Evolutionary conservation across 345 rosid genomes (phyloP), one percentile per base, ranked within the genome.

Genomic region (Triadica sebifera): DNA sequence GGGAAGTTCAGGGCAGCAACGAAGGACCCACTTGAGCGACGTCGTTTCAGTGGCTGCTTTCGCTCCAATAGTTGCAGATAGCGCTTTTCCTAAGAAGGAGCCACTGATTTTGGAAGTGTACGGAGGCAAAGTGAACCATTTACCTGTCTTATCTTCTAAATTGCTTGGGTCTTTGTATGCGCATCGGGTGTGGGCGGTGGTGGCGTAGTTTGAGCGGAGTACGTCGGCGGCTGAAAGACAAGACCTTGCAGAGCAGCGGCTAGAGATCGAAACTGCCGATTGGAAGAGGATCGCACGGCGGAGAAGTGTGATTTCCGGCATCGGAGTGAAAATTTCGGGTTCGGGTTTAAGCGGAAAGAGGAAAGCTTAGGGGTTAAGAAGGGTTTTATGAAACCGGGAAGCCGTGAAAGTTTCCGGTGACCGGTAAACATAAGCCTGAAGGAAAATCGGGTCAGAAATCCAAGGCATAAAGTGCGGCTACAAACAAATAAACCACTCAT

Each of bases 1-100:
- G n/a, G 97, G 92, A 67, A 94, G 73, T 72, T 90, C 90, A 12
- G 97, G 97, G 83, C 95, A 89, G 84, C 95, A 94, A 65, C 81
- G 86, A 64, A 85, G 81, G 43, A 91, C 88, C 98, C 97, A 94
- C 84, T 86, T 89, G 39, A 94, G 81, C 59, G 97, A 97, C 67
- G 91, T 87, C 72, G 84, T 87, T 15, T 87, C 77, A 57, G 80
- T 45, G 22, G 75, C 73, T 6, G 74, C 34, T 75, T 76, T 75
- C n/a, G 45, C 50, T 0, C 75, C 58, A 10, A 62, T 19, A 61
- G 74, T 74, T 9, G 63, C 38, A n/a, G 84, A 60, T 1, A 89
- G 53, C 39, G 85, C 83, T 74, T 81, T 91, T 75, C 92, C 91
- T 22, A 87, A 15, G 4, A 81, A 78, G 22, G 88, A 68, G 46